Evolutionary conservation across 805 yeast species (phyloP).

Genomic region (Yamadazyma endophytica): DNA sequence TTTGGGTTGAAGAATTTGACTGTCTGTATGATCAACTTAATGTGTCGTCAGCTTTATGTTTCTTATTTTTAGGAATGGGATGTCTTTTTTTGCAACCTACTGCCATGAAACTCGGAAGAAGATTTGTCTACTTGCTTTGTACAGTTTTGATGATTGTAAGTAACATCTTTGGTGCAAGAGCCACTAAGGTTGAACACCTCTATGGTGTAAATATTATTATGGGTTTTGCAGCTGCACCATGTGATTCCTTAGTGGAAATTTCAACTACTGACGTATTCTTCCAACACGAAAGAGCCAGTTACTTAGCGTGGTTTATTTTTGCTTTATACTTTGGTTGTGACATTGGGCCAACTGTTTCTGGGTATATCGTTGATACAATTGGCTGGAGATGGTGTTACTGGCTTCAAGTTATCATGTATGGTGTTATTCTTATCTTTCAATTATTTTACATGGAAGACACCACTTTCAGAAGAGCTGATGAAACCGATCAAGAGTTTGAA

Average conservation of each 20-base stretch:
- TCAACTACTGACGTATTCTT: conserved; percentile 43
- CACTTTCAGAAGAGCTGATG: conserved; percentile 32
- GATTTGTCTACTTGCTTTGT: conserved; percentile 24
- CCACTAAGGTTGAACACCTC: conserved; percentile 16
- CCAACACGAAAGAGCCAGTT: conserved; percentile 39
- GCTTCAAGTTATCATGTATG: conserved; percentile 26
- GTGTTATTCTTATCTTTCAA: conserved; percentile 27
- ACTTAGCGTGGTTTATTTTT: conserved; percentile 27
- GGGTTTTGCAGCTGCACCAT: conserved; percentile 37
- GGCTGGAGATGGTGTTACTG: conserved; percentile 42
- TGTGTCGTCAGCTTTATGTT: conserved; percentile 21
- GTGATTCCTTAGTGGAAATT: conserved; percentile 45
- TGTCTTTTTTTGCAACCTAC: conserved; percentile 31
- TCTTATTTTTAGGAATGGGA: conserved; percentile 29
- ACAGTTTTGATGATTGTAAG: conserved; percentile 19
- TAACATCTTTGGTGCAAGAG: conserved; percentile 23
- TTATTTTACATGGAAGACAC: conserved; percentile 41
- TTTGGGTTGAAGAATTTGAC: conserved; percentile 21
- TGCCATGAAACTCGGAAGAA: conserved; percentile 25
- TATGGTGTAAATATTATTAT: conserved; percentile 19
- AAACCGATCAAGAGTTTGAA: conserved; percentile 16
- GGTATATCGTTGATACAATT: conserved; percentile 34
- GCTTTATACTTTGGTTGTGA: conserved; percentile 42
- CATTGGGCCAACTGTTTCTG: conserved; percentile 42
- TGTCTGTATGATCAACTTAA: conserved; percentile 20